These are phyloP conservation scores for Moesziomyces sp. DNA, from an alignment of 1,284 basidiomycete species.

Conservation along the genomic window DNA sequence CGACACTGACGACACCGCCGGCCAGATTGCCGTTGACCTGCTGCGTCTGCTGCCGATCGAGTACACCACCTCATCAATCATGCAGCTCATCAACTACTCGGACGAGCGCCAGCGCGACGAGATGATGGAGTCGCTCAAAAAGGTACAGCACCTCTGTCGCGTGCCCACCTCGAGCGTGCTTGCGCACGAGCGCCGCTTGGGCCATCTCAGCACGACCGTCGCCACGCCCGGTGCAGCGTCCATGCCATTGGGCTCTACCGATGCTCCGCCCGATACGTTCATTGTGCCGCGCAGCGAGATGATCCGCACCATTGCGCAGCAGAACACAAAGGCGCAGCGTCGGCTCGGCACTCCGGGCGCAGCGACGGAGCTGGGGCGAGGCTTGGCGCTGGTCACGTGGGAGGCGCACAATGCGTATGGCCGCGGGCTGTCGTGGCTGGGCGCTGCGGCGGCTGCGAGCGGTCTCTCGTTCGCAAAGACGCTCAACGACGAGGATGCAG, in stretches of 20 bases:
- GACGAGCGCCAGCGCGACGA: slow-evolving; percentile 44
- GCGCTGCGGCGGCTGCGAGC: slow-evolving; percentile 39
- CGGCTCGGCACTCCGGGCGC: slow-evolving; percentile 12
- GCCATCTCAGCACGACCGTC: slow-evolving; percentile 14
- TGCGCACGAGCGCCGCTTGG: slow-evolving; percentile 24
- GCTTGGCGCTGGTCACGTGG: slow-evolving; percentile 42
- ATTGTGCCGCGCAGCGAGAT: slow-evolving; percentile 38
- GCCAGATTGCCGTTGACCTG: slow-evolving; percentile 44
- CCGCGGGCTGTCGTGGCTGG: slow-evolving; percentile 43
- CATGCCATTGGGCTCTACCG: background rate
- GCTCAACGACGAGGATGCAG: slow-evolving; percentile 37
- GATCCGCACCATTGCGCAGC: slow-evolving; percentile 30
- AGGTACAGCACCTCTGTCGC: slow-evolving; percentile 25
- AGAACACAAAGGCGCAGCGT: slow-evolving; percentile 30
- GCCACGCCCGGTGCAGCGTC: slow-evolving; percentile 6
- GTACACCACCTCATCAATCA: slow-evolving; percentile 45
- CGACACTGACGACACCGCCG: background rate
- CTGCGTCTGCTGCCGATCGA: slow-evolving; percentile 45
- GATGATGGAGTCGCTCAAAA: slow-evolving; percentile 47
- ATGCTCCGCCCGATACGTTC: slow-evolving; percentile 35
- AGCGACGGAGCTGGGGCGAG: slow-evolving; percentile 31
- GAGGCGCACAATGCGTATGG: slow-evolving; percentile 40
- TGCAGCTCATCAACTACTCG: slow-evolving; percentile 46
- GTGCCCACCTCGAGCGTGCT: slow-evolving; percentile 37
- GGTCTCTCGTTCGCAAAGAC: slow-evolving; percentile 33